Evolutionary conservation across 1,284 basidiomycete species (phyloP).

Genomic region (Irpex sp.): DNA sequence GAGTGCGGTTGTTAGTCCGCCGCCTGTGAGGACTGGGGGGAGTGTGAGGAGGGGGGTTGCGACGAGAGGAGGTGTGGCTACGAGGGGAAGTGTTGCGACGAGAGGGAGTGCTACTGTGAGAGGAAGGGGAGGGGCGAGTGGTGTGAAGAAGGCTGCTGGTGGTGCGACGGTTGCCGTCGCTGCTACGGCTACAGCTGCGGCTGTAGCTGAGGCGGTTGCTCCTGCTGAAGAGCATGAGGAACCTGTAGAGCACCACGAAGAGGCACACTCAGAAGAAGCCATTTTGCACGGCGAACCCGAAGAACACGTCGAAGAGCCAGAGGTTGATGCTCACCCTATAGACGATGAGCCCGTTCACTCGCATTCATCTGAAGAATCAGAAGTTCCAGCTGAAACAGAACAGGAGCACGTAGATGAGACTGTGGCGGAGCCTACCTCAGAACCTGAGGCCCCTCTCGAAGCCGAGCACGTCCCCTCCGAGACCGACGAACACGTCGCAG

Average conservation of each 20-base stretch:
- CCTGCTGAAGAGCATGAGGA: constrained; percentile 5
- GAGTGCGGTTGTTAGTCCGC: constrained; percentile 17
- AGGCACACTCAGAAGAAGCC: neutral
- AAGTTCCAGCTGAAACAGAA: neutral
- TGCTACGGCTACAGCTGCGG: neutral
- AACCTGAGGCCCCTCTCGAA: neutral
- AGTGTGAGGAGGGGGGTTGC: constrained; percentile 21
- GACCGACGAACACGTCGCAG: neutral
- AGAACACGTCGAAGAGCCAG: constrained; percentile 1
- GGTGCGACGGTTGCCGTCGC: constrained; percentile 9
- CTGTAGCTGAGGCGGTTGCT: neutral
- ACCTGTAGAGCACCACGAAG: neutral
- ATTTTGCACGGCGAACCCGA: constrained; percentile 3
- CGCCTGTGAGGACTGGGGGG: constrained; percentile 14
- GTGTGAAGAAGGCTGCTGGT: constrained; percentile 3
- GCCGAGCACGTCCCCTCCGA: neutral
- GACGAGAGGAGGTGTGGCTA: constrained; percentile 18
- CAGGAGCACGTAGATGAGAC: neutral
- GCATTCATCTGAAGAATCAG: neutral
- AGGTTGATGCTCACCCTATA: too few species aligned
- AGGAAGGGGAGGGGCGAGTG: constrained; percentile 7
- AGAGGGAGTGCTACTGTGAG: constrained; percentile 13
- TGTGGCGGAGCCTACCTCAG: neutral
- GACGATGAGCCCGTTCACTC: neutral
- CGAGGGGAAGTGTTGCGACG: constrained; percentile 19